These are phyloP conservation scores for Arthrobotrys sphaeroides DNA, from an alignment of 2,329 filamentous ascomycete species.

Conservation along the genomic window DNA sequence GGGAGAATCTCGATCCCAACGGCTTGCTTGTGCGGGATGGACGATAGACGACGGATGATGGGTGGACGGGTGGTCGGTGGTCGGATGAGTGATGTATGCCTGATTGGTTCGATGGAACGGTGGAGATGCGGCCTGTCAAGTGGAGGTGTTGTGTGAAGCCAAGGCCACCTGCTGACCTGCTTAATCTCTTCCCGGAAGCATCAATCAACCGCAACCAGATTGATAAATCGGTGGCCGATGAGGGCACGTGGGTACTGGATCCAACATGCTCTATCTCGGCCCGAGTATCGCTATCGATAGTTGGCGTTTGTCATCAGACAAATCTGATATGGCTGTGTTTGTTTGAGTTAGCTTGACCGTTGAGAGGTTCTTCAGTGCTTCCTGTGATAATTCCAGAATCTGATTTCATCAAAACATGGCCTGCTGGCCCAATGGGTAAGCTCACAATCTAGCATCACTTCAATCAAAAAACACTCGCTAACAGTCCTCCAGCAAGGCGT, in stretches of 20 bases:
- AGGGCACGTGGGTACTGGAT: no score
- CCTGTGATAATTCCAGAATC: not conserved
- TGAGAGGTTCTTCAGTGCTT: not conserved
- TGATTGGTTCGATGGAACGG: slow-evolving; percentile 8
- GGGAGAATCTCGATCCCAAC: slow-evolving; percentile 14
- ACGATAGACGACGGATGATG: not conserved
- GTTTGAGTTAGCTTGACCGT: not conserved
- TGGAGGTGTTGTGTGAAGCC: slow-evolving; percentile 11
- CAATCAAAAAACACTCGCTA: not conserved
- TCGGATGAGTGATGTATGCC: slow-evolving; percentile 19
- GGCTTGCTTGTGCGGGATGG: slow-evolving; percentile 10
- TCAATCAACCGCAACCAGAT: not conserved
- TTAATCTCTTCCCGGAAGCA: no score
- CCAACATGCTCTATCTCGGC: no score
- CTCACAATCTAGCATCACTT: not conserved
- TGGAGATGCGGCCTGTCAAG: slow-evolving; percentile 10
- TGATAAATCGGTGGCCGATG: no score
- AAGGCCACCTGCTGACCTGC: slow-evolving; percentile 5
- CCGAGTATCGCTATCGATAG: no score
- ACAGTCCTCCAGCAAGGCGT: not conserved
- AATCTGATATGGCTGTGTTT: no score
- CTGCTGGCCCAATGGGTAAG: slow-evolving; percentile 4
- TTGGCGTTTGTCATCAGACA: no score
- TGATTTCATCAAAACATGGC: not conserved
- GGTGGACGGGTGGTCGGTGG: slow-evolving; percentile 7